These are phyloP conservation scores for Penicillium crustosum DNA, from an alignment of 2,329 filamentous ascomycete species.

Conservation along the genomic window DNA sequence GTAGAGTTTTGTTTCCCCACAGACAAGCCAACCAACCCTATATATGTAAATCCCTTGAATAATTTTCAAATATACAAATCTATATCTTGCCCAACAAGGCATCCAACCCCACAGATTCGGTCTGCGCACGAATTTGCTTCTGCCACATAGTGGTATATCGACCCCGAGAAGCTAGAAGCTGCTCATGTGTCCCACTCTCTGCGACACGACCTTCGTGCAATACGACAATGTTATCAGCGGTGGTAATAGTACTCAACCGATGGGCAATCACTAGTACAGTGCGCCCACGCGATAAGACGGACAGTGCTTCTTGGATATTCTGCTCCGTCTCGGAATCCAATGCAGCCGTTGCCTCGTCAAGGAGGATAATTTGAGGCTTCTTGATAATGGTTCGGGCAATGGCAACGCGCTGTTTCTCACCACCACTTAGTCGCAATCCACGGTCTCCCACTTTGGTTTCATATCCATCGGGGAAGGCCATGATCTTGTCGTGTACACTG, in stretches of 20 bases:
- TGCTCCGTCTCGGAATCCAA: constrained; percentile 86
- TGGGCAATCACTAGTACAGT: constrained; percentile 1
- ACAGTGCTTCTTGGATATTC: constrained; percentile 63
- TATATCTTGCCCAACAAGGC: not conserved
- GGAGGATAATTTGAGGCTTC: constrained; percentile 79
- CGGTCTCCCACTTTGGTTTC: constrained; percentile 84
- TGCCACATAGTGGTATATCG: constrained; percentile 3
- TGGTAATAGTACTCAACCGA: not conserved
- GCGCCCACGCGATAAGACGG: not conserved
- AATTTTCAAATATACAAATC: not conserved
- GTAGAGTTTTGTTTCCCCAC: not conserved
- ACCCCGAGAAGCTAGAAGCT: not conserved
- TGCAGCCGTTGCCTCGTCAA: constrained; percentile 86
- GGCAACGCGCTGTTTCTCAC: constrained; percentile 58
- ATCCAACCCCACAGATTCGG: not conserved
- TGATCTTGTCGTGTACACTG: constrained; percentile 84
- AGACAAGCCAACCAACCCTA: not conserved
- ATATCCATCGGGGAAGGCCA: constrained; percentile 80
- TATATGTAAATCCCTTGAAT: not conserved
- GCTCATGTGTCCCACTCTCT: not conserved
- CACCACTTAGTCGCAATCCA: constrained; percentile 49
- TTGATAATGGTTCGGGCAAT: constrained; percentile 88
- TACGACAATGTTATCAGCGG: constrained; percentile 4
- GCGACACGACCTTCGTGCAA: constrained; percentile 2
- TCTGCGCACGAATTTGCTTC: constrained; percentile 4